Evolutionary conservation across 441 rosid species (phyloP), one percentile per base, ranked within the genome.

Genomic region (Iberis amara): DNA sequence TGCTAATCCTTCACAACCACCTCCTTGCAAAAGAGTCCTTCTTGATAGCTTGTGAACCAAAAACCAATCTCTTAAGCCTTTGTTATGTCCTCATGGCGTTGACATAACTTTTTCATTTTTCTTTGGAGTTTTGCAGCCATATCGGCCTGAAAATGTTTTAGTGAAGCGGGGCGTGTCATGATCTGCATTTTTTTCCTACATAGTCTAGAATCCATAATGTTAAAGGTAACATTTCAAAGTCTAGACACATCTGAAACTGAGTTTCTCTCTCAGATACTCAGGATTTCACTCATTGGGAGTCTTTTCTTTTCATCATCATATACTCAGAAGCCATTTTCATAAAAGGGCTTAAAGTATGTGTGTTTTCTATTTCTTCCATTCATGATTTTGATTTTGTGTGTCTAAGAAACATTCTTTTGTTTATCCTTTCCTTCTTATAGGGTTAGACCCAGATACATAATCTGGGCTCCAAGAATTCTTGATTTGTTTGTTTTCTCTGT

Each of bases 1-100:
- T 73, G 68, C 68, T 57, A 82, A 69, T 72, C 75, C 79, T 68
- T 68, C 79, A 45, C 86, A 80, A 62, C 89, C 94, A 64, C 98
- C 95, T 27, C 80, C 86, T 64, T 92, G 98, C 92, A 88, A 80
- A 86, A 75, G 98, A 71, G 91, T 84, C 73, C 96, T 91, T 65
- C 95, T 91, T 31, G 89, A 83, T 57, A 87, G 96, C 69, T 78
- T 91, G 69, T 91, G 55, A 80, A 47, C 55, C 59, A 59, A 41
- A 59, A 30, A 33, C 0, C 23, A n/a, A 0, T 18, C 24, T 10
- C 12, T 7, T 31, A 59, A 59, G 35, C 47, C 30, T 36, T 52
- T 3, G 71, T 61, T 67, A 50, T 67, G 71, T 61, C 71, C 37
- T 8, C 66, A 31, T 49, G 67, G 62, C 48, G 71, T 38, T 3